Percentiles rank a stretch among this genome's conserved stretches.
Conservation (phyloP, 169 alveolate species). For the Eimeria praecox region DNA sequence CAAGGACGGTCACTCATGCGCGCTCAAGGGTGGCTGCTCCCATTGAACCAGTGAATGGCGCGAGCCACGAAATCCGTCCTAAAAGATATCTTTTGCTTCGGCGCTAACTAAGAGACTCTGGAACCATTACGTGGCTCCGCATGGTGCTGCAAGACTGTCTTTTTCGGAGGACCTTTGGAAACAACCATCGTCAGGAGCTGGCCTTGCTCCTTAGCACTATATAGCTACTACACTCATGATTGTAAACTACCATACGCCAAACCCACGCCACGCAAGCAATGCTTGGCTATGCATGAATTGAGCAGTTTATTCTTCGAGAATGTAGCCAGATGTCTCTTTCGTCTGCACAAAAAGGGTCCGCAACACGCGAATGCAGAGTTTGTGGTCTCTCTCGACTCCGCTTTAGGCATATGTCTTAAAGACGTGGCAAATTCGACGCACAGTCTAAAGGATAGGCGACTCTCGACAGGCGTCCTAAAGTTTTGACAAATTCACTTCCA, state of each 20-base stretch:
- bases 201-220: neutral
- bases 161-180: neutral
- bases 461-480: neutral
- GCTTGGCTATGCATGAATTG: too few species aligned
- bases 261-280: neutral
- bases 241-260: neutral
- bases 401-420: too few species aligned
- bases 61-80: neutral
- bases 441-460: neutral
- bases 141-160: neutral
- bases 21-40: neutral
- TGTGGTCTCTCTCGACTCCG: too few species aligned
- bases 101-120: neutral
- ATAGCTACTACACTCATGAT: neutral
- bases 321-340: too few species aligned
- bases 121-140: neutral
- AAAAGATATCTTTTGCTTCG: neutral
- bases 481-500: neutral
- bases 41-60: neutral
- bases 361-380: too few species aligned
- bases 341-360: too few species aligned
- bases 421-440: neutral
- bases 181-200: neutral
- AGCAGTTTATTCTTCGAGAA: too few species aligned
- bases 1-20: neutral